phyloP scores from a whole-genome alignment of 805 yeast species.

The Starmerella floricola region DNA sequence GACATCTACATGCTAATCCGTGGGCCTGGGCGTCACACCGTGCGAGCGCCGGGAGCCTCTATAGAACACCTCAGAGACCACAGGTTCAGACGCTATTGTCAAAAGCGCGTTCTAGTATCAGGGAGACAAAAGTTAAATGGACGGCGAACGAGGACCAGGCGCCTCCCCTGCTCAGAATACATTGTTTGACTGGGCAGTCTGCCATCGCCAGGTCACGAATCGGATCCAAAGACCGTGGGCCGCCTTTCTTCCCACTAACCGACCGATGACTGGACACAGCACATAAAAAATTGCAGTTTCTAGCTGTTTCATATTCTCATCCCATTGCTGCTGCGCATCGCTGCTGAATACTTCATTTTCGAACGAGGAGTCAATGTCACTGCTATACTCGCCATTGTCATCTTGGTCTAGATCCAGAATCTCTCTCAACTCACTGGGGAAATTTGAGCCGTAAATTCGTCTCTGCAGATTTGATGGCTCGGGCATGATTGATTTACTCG shows the following conservation, averaged over 20 bases:
- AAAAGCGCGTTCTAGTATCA: no score
- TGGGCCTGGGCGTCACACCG: no score
- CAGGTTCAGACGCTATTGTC: no score
- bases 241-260: conserved; percentile 49
- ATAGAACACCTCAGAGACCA: neutral
- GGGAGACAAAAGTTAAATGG: no score
- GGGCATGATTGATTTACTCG: no score
- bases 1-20: no score
- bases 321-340: conserved; percentile 64
- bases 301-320: conserved; percentile 50
- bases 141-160: no score
- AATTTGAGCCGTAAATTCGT: conserved; percentile 1
- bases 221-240: conserved; percentile 29
- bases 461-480: conserved; percentile 1
- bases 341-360: conserved; percentile 17
- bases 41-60: neutral
- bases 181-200: neutral
- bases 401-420: neutral
- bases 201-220: conserved; percentile 21
- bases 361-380: conserved; percentile 15
- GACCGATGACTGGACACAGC: conserved; percentile 55
- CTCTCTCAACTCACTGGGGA: conserved; percentile 3
- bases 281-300: conserved; percentile 43
- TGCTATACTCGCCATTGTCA: neutral
- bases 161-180: neutral